Evolutionary conservation across 2,329 filamentous ascomycete species (phyloP), one percentile per base, ranked within the genome.

Genomic region (Emmonsiellopsis sp.): DNA sequence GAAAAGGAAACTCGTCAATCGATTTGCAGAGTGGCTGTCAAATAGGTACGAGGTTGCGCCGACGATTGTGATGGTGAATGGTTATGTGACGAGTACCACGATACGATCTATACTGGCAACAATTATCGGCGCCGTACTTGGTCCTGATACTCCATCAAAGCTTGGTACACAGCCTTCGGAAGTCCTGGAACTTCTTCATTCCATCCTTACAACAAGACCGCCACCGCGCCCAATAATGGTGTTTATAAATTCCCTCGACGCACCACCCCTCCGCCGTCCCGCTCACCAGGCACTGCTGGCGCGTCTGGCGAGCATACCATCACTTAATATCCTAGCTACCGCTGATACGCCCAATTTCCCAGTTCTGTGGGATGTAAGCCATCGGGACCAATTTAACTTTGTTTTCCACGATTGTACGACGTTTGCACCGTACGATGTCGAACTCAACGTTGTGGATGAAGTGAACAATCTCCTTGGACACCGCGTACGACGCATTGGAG

Each of bases 401-500:
- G 75, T 89, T 31, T 96, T 94, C 70, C 93, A 98, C 73, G 91
- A 98, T 72, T 86, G 86, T 63, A 97, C 93, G 1, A 97, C 93
- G 0, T 96, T 95, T 65, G 77, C 81, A 0, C 79, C 88, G 0
- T 89, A 87, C 61, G 76, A 79, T 9, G 78, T 79, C 2, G 90
- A 95, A 67, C 73, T 89, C 7, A 89, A 95, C 63, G 83, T 88
- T 1, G 89, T 97, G 2, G 90, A 97, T 67, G 87, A 90, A 58
- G 90, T 97, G 11, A 88, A 95, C 67, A 85, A 88, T 63, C 79
- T 96, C 0, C 80, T 97, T 0, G 90, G 91, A 46, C 83, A 89
- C 52, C 89, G 85, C 62, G 84, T 88, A 20, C 79, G 87, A 50
- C 83, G 89, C 42, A 80, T 92, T 7, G 90, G 89, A 52, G 93